A percentile compares a stretch with the other conserved stretches of the same genome.
Conservation (phyloP, 257 asterid species). For the Craterostigma plantagineum region DNA sequence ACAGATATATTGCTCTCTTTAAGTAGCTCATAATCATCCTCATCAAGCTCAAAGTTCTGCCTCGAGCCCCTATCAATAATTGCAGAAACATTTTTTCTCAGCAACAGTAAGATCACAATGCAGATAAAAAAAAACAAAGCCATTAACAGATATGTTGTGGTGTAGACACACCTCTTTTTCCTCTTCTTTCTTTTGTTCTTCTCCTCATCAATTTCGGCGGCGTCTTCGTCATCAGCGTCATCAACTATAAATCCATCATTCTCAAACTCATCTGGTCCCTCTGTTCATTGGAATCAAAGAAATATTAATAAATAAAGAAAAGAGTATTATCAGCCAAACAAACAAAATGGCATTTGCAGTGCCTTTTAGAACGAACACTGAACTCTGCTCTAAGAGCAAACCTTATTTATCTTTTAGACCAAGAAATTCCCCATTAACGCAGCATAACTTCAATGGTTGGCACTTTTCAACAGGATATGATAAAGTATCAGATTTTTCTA, state of each 20-base stretch:
- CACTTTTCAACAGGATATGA: no score
- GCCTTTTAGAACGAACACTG: no score
- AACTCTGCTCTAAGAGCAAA: no score
- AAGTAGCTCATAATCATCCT: conserved; percentile 85
- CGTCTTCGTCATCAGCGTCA: conserved; percentile 56
- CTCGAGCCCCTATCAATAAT: conserved; percentile 44
- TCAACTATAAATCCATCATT: conserved; percentile 91
- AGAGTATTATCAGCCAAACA: background rate
- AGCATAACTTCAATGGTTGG: no score
- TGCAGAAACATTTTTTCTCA: background rate
- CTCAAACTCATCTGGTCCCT: conserved; percentile 85
- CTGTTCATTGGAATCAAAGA: conserved; percentile 21
- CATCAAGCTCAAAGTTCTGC: conserved; percentile 57
- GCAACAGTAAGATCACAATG: background rate
- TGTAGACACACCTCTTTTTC: conserved; percentile 44
- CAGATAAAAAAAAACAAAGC: background rate
- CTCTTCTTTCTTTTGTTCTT: conserved; percentile 63
- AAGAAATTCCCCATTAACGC: no score
- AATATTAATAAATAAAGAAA: background rate
- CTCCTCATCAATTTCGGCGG: conserved; percentile 51
- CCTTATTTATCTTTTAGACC: no score
- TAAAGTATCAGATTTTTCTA: no score
- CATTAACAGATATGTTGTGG: background rate
- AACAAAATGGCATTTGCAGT: no score
- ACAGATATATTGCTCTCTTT: conserved; percentile 84